phyloP scores from a whole-genome alignment of 805 yeast genomes.

The Yamadazyma phyllophila region DNA sequence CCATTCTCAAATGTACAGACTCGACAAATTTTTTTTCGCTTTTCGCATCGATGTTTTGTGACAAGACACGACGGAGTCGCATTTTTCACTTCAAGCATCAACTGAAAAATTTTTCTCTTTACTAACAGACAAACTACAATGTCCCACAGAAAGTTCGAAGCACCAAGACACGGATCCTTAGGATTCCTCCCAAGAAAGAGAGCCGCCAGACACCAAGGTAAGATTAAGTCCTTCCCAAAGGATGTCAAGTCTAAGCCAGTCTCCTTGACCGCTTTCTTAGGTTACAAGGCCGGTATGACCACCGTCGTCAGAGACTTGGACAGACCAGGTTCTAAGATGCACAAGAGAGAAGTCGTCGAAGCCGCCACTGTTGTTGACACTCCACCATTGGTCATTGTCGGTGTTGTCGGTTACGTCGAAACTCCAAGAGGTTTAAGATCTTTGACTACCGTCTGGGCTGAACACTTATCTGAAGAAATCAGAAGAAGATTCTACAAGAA shows the following conservation, averaged over 20 bases:
- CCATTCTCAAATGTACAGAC: background rate
- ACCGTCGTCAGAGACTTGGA: constrained; percentile 99
- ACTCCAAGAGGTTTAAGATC: constrained; percentile 99
- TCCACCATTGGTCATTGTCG: constrained; percentile 98
- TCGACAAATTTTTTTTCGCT: too few relatives aligned
- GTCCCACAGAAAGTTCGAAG: constrained; percentile 99
- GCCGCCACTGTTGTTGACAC: constrained; percentile 99
- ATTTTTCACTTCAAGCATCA: background rate
- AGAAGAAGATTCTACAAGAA: constrained; percentile 99
- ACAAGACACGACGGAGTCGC: background rate
- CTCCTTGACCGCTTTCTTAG: constrained; percentile 91
- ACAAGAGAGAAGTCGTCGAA: constrained; percentile 99
- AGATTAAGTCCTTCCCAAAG: constrained; percentile 97
- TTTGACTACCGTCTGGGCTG: constrained; percentile 99
- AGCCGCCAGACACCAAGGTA: constrained; percentile 97
- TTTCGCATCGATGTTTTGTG: too few relatives aligned
- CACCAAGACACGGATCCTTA: constrained; percentile 99
- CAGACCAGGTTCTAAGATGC: constrained; percentile 99
- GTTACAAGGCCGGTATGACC: constrained; percentile 99
- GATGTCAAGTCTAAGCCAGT: constrained; percentile 18
- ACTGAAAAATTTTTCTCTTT: constrained; percentile 5
- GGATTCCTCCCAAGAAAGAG: constrained; percentile 99
- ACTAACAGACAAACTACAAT: constrained; percentile 34
- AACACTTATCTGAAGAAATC: constrained; percentile 98
- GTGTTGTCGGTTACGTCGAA: constrained; percentile 99